Base-by-base conservation (phyloP, 139 green algal species). In the Picochlorum sp. region DNA sequence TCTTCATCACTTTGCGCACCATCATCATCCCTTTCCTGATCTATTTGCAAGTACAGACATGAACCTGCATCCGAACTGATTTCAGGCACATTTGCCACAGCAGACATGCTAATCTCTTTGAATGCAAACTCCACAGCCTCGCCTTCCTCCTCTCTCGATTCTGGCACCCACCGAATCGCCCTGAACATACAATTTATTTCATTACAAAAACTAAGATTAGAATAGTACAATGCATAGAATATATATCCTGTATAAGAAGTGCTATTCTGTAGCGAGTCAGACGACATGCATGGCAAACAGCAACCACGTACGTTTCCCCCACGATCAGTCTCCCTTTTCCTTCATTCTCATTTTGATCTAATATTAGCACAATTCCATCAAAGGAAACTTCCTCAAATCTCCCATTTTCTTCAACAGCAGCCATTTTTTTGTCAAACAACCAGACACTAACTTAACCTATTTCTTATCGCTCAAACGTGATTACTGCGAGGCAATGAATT, bases 41-140 rank as follows among this genome's bases (percentile, higher is more conserved):
- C 67, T 13, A 64, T 53, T 28, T 68, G 67, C 7, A 69, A 4
- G 30, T 68, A 74, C 13, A 65, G 44, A 52, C 67, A 74, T 36
- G 53, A 41, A 29, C 25, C 26, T 0, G 44, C 8, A 18, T 12
- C 30, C 2, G 35, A 50, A 2, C 22, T 26, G 18, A 8, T 47
- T 8, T 61, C 59, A 5, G 29, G 32, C 13, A 39, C 60, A 5
- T 37, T 54, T 13, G 49, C 50, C 8, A 73, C 29, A 14, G 65
- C 65, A 65, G 65, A 57, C 65, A 73, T 64, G 22, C n/a, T 28
- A 8, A 73, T 51, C 5, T 41, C 31, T 43, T 49, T n/a, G 37
- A 74, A 74, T 35, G 59, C 29, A 40, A 43, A 18, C n/a, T 18
- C 18, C 20, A 33, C 29, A 12, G 7, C 44, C 22, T 32, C 2